These are phyloP conservation scores for Colletotrichum noveboracense DNA, from an alignment of 2,329 filamentous ascomycete species.

Conservation along the genomic window DNA sequence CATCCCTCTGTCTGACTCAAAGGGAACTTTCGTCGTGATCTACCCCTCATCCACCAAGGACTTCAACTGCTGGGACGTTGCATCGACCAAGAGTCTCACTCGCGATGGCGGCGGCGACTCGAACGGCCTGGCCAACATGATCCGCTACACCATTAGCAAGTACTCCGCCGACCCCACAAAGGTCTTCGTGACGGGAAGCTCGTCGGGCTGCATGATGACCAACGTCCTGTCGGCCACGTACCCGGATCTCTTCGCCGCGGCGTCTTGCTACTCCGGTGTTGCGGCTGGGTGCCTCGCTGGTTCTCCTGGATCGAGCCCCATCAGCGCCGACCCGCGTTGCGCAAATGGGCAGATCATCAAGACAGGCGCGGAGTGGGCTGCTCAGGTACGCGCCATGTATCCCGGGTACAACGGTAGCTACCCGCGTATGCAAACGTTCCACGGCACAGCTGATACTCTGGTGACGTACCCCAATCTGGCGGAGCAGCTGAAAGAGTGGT, in stretches of 20 bases:
- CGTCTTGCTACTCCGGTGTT: constrained; percentile 36
- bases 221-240: constrained; percentile 39
- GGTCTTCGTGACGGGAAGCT: constrained; percentile 50
- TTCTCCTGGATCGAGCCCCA: constrained; percentile 22
- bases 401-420: constrained; percentile 34
- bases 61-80: constrained; percentile 56
- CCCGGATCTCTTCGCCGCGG: constrained; percentile 38
- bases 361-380: constrained; percentile 47
- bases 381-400: constrained; percentile 40
- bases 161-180: constrained; percentile 48
- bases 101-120: constrained; percentile 55
- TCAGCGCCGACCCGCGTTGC: constrained; percentile 38
- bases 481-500: constrained; percentile 27
- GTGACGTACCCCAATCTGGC: constrained; percentile 35
- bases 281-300: constrained; percentile 35
- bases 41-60: constrained; percentile 29
- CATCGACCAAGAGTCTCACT: constrained; percentile 44
- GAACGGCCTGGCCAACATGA: constrained; percentile 55
- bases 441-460: constrained; percentile 37
- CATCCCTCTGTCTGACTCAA: constrained; percentile 39
- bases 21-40: constrained; percentile 47
- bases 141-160: constrained; percentile 47
- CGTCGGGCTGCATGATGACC: constrained; percentile 39
- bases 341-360: constrained; percentile 42
- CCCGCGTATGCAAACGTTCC: constrained; percentile 34